Percentiles rank a stretch among this genome's conserved stretches.
Conservation (phyloP, 352 stramenopile genomes). For the Pythium apleroticum region DNA sequence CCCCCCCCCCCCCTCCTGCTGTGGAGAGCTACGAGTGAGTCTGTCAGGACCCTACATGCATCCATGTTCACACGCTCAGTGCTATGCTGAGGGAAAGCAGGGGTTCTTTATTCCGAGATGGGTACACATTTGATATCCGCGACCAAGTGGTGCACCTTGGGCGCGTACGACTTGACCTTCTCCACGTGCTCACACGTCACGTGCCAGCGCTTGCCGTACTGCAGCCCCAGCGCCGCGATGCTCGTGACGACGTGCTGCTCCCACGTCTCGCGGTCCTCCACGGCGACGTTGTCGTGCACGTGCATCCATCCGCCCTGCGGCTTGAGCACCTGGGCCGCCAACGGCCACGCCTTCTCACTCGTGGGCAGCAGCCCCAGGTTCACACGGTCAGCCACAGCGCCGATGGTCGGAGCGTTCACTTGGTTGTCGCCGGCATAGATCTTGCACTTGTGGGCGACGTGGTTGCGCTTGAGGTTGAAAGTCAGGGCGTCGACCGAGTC, state of each 20-base stretch:
- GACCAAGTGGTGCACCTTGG: conserved; percentile 89
- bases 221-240: conserved; percentile 45
- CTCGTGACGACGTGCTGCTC: conserved; percentile 56
- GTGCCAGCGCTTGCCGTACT: conserved; percentile 57
- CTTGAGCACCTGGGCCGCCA: conserved; percentile 92
- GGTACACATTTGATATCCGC: conserved; percentile 53
- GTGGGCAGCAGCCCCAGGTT: conserved; percentile 94
- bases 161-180: conserved; percentile 92
- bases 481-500: conserved; percentile 89
- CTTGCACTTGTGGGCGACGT: conserved; percentile 75
- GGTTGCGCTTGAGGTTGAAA: conserved; percentile 93
- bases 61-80: no score
- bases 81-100: no score
- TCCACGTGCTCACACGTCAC: conserved; percentile 88
- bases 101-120: conserved; percentile 13
- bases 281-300: conserved; percentile 94
- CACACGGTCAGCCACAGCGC: conserved; percentile 89
- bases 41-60: no score
- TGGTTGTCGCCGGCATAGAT: conserved; percentile 92
- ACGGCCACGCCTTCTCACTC: conserved; percentile 92
- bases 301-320: conserved; percentile 91
- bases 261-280: conserved; percentile 82
- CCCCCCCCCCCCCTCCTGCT: no score
- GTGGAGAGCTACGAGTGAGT: no score
- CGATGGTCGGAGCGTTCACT: conserved; percentile 61